phyloP scores from a whole-genome alignment of 2,329 filamentous ascomycete genomes.

The Aquanectria penicillioides region DNA sequence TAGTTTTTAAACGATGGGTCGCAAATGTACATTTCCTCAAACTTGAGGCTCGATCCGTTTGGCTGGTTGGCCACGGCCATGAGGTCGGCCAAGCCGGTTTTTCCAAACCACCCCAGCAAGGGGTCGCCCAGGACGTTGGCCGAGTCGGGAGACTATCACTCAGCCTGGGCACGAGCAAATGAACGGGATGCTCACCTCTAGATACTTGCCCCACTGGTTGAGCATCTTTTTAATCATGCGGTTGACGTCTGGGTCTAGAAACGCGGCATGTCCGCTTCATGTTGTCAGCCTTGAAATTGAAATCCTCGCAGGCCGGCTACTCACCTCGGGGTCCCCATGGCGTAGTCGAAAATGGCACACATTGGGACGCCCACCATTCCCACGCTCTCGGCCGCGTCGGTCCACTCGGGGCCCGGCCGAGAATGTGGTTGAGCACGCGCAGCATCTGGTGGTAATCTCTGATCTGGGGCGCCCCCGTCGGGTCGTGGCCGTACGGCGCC shows the following conservation, averaged over 20 bases:
- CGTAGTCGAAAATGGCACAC: slow-evolving; percentile 64
- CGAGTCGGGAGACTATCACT: slow-evolving; percentile 59
- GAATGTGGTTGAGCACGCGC: slow-evolving; percentile 69
- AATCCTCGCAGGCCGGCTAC: slow-evolving; percentile 5
- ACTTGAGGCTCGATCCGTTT: slow-evolving; percentile 54
- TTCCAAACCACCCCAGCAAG: slow-evolving; percentile 64
- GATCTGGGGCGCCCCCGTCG: slow-evolving; percentile 70
- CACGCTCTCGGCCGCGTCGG: slow-evolving; percentile 59
- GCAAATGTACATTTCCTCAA: slow-evolving; percentile 70
- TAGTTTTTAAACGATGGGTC: slow-evolving; percentile 63
- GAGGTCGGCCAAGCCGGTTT: slow-evolving; percentile 57
- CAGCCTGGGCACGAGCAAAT: slow-evolving; percentile 3
- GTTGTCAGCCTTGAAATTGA: slow-evolving; percentile 36
- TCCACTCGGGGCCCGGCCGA: slow-evolving; percentile 64
- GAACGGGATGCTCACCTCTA: slow-evolving; percentile 50
- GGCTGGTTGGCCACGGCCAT: slow-evolving; percentile 63
- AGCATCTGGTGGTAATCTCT: slow-evolving; percentile 75
- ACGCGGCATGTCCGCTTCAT: slow-evolving; percentile 59
- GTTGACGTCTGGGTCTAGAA: slow-evolving; percentile 65
- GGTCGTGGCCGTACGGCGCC: slow-evolving; percentile 68
- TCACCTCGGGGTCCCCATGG: slow-evolving; percentile 64
- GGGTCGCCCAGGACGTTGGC: slow-evolving; percentile 59
- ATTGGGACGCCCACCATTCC: slow-evolving; percentile 65
- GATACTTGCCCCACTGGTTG: slow-evolving; percentile 66
- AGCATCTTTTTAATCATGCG: slow-evolving; percentile 62